Base-by-base conservation (phyloP, 1,284 basidiomycete species). In the Austroboletus sp. region DNA sequence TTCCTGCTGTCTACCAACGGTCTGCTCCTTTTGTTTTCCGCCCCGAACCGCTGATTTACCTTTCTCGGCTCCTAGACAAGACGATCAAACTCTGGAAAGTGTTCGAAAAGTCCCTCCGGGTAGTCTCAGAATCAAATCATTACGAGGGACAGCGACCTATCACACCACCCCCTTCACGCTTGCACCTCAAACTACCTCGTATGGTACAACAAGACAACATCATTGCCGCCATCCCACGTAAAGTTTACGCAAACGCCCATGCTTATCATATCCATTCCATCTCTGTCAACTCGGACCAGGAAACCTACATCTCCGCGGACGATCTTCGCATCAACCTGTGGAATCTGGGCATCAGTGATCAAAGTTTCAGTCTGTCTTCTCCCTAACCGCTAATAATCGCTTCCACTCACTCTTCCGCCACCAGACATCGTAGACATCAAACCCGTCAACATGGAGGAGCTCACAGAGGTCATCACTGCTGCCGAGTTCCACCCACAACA, bases 1-100 rank as follows among this genome's bases (percentile, higher is more conserved):
- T 98, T 99, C 70, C 72, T 99, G 48, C 71, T 99, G 49, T 96
- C 93, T 48, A 98, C 96, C 35, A 98, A 98, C 64, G 93, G 93
- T 91, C 53, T 55, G 75, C 36, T 10, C 47, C 31, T 40, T 48
- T 47, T 40, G 31, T 40, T 26, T 31, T 36, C 15, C n/a, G 25
- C 15, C 35, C 16, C 9, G 37, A 40, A 8, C 29, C 29, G 3
- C 46, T 30, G 5, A 26, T 34, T 45, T 17, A 52, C 9, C 39
- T 38, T 38, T 27, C 15, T 42, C 40, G 36, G 38, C n/a, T 35
- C 37, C 40, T 34, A 97, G 96, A 99, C 76, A 99, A 99, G 75
- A 99, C 96, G 33, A 97, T 99, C 76, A 99, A 99, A 68, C 81
- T 98, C 46, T 99, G 96, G 96, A 98, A 99, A 66, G 95, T 99